These are phyloP conservation scores for Colletotrichum tropicicola DNA, from an alignment of 2,329 filamentous ascomycete species.

Conservation along the genomic window DNA sequence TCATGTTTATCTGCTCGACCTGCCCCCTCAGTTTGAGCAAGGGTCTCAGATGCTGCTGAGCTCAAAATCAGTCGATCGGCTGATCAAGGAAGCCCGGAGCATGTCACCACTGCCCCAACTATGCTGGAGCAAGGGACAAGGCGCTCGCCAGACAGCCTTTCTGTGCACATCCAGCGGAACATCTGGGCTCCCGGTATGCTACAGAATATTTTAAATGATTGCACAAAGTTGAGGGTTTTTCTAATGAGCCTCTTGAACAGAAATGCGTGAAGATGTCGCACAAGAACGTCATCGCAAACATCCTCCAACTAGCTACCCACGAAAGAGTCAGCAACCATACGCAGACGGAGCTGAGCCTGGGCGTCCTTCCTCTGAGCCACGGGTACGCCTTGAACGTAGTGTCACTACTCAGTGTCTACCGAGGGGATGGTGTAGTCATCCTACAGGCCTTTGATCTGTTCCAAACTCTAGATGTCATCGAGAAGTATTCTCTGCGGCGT, in stretches of 20 bases:
- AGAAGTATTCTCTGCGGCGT: constrained; percentile 56
- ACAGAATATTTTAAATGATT: not conserved
- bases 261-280: constrained; percentile 85
- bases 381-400: constrained; percentile 81
- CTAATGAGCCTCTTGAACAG: constrained; percentile 42
- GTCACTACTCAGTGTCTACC: constrained; percentile 70
- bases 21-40: not conserved
- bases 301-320: constrained; percentile 65
- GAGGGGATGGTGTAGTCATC: constrained; percentile 77
- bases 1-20: constrained; percentile 49
- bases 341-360: constrained; percentile 56
- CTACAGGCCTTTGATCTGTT: constrained; percentile 78
- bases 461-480: constrained; percentile 68
- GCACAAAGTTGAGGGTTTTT: too few relatives aligned
- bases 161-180: constrained; percentile 78
- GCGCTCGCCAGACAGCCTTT: constrained; percentile 69
- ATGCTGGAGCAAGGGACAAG: constrained; percentile 63
- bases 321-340: constrained; percentile 40
- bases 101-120: constrained; percentile 55
- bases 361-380: constrained; percentile 79
- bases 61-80: not conserved
- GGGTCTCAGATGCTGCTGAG: not conserved
- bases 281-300: constrained; percentile 78
- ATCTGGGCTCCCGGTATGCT: constrained; percentile 69
- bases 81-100: constrained; percentile 36